Base-by-base conservation (phyloP, 306 rosid species). In the Ormosia semicastrata region DNA sequence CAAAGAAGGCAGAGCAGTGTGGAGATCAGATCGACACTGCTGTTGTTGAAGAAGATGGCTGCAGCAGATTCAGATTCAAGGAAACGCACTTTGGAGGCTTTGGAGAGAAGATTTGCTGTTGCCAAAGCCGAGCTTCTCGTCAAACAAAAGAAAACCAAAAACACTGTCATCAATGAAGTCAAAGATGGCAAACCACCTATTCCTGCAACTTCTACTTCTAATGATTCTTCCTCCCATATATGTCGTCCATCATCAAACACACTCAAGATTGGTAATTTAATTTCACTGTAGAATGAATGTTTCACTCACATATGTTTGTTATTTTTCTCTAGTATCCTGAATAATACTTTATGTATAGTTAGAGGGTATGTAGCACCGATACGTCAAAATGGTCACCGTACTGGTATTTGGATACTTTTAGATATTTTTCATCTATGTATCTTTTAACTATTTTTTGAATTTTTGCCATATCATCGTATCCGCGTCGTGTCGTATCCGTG, bases 71-170 rank as follows among this genome's bases (percentile, higher is more conserved):
- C 86, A 69, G 93, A 89, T 82, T 88, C 87, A 67, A 85, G 91
- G 66, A 91, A 90, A 68, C 92, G 92, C 41, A 78, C 92, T 74
- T 78, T 93, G 91, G 95, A 88, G 79, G 98, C 98, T 33, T 86
- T 95, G 83, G 93, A 91, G 86, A 88, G 89, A 69, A 90, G 98
- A 68, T 87, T 92, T 46, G 91, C 89, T 34, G 24, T 24, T 24
- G 24, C 24, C 24, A 24, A 24, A 24, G 87, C 87, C 2, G 93
- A 93, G 69, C 85, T 82, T 39, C 77, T 70, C 76, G 69, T 82
- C 32, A 88, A 89, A 7, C 89, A 91, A 37, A 93, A 91, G 72
- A 88, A 82, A 78, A 69, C 2, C 58, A 85, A 68, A 44, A 85
- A 54, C 73, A 54, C 33, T 41, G 29, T 15, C 17, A 76, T 36